Evolutionary conservation across 2,329 filamentous ascomycete species (phyloP).

Genomic region (Fusarium pseudocircinatum): DNA sequence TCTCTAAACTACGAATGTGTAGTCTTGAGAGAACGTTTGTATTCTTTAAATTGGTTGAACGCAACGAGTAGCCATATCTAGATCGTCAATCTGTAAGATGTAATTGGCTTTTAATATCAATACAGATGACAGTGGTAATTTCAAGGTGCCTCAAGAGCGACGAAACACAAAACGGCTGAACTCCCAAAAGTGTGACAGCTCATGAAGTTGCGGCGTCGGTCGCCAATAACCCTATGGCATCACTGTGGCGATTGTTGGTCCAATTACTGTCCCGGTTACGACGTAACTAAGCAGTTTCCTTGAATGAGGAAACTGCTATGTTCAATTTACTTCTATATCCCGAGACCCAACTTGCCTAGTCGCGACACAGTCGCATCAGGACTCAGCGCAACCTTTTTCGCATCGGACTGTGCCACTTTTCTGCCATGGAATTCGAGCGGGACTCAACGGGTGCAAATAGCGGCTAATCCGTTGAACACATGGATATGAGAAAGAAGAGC

Average conservation of each 20-base stretch:
- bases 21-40: background rate
- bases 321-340: background rate
- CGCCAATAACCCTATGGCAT: conserved; percentile 19
- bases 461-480: conserved; percentile 24
- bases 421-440: conserved; percentile 34
- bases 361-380: background rate
- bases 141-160: background rate
- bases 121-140: background rate
- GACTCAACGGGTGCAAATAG: conserved; percentile 34
- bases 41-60: background rate
- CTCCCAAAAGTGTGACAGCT: conserved; percentile 21
- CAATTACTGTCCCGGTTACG: background rate
- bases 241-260: conserved; percentile 8
- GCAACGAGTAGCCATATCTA: background rate
- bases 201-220: conserved; percentile 1
- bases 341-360: background rate
- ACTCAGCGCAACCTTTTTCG: conserved; percentile 23
- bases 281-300: background rate
- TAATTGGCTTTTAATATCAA: background rate
- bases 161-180: conserved; percentile 1
- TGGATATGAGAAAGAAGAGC: conserved; percentile 3
- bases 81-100: background rate
- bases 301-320: background rate
- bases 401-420: conserved; percentile 24
- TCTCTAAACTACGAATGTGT: background rate